phyloP scores from a whole-genome alignment of 306 rosid genomes.

The Prosopis cineraria region DNA sequence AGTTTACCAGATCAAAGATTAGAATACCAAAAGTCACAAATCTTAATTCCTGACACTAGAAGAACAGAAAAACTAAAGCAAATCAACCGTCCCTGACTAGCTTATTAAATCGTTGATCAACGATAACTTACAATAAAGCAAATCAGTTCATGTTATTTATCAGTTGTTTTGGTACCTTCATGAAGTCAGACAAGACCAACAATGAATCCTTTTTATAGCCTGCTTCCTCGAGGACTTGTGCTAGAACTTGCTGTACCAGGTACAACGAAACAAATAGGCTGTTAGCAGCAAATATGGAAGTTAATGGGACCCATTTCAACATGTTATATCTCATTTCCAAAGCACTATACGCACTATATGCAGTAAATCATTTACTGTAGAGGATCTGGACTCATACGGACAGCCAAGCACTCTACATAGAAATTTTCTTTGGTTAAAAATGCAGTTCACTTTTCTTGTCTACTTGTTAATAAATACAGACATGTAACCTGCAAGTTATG shows the following conservation, averaged over 20 bases:
- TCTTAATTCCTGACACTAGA: not conserved
- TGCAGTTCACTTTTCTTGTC: conserved; percentile 1
- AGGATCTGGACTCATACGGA: not conserved
- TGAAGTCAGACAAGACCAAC: conserved; percentile 64
- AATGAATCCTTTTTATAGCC: conserved; percentile 66
- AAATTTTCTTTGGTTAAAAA: conserved; percentile 1
- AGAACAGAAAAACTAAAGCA: not conserved
- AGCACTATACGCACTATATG: not conserved
- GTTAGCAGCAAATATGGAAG: conserved; percentile 19
- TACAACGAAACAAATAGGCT: conserved; percentile 24
- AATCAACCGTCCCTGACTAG: not conserved
- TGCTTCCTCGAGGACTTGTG: conserved; percentile 72
- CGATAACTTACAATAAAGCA: not conserved
- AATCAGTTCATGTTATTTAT: conserved; percentile 5
- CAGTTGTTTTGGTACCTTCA: conserved; percentile 53
- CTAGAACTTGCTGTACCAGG: conserved; percentile 64
- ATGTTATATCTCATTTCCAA: not conserved
- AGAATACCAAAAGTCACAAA: not conserved
- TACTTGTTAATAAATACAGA: not conserved
- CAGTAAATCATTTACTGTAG: not conserved
- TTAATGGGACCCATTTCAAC: not conserved
- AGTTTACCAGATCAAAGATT: not conserved
- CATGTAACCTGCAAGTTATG: conserved; percentile 1
- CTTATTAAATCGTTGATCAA: not conserved
- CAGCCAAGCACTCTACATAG: not conserved